phyloP scores from a whole-genome alignment of 2,329 filamentous ascomycete species.

The Teratosphaeria viscida region DNA sequence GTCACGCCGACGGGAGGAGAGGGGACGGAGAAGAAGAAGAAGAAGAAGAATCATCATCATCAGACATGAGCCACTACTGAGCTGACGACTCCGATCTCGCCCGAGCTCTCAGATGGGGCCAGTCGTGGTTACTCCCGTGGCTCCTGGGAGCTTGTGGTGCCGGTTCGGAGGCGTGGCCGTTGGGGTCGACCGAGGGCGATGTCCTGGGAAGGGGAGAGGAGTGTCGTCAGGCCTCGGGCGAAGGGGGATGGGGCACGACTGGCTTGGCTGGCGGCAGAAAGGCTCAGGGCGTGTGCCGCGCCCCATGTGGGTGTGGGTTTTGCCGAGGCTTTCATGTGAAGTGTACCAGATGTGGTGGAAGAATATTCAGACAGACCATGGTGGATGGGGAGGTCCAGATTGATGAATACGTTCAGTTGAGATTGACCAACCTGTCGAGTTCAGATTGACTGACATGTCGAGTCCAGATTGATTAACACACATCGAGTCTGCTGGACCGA shows the following conservation, averaged over 20 bases:
- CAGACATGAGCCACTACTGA: not conserved
- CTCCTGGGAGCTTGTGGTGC: not conserved
- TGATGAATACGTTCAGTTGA: too few relatives aligned
- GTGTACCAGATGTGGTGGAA: not conserved
- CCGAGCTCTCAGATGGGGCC: not conserved
- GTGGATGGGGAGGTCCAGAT: too few relatives aligned
- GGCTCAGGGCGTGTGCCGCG: not conserved
- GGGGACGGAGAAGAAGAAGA: too few relatives aligned
- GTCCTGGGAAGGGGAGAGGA: not conserved
- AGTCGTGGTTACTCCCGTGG: not conserved
- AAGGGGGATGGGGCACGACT: not conserved
- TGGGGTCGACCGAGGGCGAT: not conserved
- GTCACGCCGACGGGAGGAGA: not conserved
- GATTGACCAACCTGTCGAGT: too few relatives aligned
- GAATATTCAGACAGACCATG: not conserved
- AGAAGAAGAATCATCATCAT: not conserved
- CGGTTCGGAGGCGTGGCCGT: not conserved
- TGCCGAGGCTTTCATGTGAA: not conserved
- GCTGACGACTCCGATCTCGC: constrained; percentile 2
- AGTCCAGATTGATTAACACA: too few relatives aligned
- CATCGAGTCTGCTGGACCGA: too few relatives aligned
- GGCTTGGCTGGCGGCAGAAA: not conserved
- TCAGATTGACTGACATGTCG: too few relatives aligned
- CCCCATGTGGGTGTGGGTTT: not conserved
- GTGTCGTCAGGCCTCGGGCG: not conserved